Evolutionary conservation across 1,139 yeast species (phyloP).

Genomic region (Pichia sp.): DNA sequence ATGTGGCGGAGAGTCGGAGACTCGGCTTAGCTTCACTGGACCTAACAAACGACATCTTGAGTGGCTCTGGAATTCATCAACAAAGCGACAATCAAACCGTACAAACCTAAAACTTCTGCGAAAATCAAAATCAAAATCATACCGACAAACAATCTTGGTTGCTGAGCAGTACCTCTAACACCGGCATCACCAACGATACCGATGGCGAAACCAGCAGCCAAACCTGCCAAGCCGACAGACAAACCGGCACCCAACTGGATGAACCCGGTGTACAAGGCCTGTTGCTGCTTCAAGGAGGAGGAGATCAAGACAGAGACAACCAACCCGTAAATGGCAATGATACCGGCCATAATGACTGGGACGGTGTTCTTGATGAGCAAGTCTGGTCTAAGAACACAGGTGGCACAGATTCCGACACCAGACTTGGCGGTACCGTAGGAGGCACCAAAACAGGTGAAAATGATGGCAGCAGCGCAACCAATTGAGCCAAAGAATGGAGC

Average conservation of each 20-base stretch:
- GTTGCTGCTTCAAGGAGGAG: slow-evolving; percentile 81
- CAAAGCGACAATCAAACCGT: slow-evolving; percentile 96
- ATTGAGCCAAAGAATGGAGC: slow-evolving; percentile 97
- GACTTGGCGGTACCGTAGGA: slow-evolving; percentile 99
- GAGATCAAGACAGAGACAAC: slow-evolving; percentile 96
- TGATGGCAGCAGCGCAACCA: slow-evolving; percentile 98
- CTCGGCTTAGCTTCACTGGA: too few relatives aligned
- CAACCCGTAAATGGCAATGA: slow-evolving; percentile 96
- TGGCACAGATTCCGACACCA: slow-evolving; percentile 99
- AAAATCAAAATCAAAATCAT: slow-evolving; percentile 95
- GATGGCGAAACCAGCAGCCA: slow-evolving; percentile 97
- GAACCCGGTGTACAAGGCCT: slow-evolving; percentile 95
- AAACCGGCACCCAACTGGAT: slow-evolving; percentile 98
- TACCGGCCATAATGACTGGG: slow-evolving; percentile 99
- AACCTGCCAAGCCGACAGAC: slow-evolving; percentile 94
- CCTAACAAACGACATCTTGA: slow-evolving; percentile 79
- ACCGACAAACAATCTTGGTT: slow-evolving; percentile 95
- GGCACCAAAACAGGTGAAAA: slow-evolving; percentile 98
- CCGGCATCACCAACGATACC: slow-evolving; percentile 99
- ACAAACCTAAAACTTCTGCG: slow-evolving; percentile 97
- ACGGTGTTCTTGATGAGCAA: slow-evolving; percentile 83
- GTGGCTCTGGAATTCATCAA: slow-evolving; percentile 96
- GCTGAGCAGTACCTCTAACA: slow-evolving; percentile 94
- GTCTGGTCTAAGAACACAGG: slow-evolving; percentile 96
- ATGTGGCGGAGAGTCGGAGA: too few relatives aligned